Percentiles rank a stretch among this genome's conserved stretches.
These are phyloP conservation scores for Thielaviopsis cerberus DNA, from an alignment of 2,329 filamentous ascomycete genomes.

Conservation along the genomic window DNA sequence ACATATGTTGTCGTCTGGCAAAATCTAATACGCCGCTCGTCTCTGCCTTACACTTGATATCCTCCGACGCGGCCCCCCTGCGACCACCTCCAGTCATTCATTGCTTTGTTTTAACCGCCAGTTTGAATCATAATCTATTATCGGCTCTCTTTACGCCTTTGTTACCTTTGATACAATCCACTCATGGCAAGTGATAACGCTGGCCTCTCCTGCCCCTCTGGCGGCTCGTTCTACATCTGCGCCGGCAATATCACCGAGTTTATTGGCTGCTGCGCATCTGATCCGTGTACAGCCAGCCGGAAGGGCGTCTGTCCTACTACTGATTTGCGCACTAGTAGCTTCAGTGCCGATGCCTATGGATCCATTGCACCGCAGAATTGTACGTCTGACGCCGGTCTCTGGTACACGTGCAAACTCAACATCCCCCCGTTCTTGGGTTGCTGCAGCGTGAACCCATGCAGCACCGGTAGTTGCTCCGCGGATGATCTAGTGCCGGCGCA, in stretches of 20 bases:
- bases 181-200: background rate
- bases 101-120: too few species aligned
- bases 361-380: constrained; percentile 20
- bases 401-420: constrained; percentile 20
- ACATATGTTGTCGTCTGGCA: too few species aligned
- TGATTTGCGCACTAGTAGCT: constrained; percentile 17
- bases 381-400: constrained; percentile 14
- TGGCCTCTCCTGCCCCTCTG: constrained; percentile 18
- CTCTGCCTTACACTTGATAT: too few species aligned
- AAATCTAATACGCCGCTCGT: too few species aligned
- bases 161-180: background rate
- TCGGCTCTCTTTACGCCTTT: background rate
- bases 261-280: constrained; percentile 23
- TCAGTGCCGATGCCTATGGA: constrained; percentile 15
- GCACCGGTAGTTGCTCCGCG: constrained; percentile 15
- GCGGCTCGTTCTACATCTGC: constrained; percentile 22
- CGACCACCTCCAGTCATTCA: too few species aligned
- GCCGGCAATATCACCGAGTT: constrained; percentile 18
- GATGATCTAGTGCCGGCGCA: constrained; percentile 15
- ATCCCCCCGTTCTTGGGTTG: constrained; percentile 23
- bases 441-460: constrained; percentile 20
- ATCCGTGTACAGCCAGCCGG: constrained; percentile 18
- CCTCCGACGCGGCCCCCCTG: too few species aligned
- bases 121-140: background rate
- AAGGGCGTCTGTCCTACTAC: constrained; percentile 19